phyloP scores from a whole-genome alignment of 2,329 filamentous ascomycete species.

The Alternaria tenuissima region DNA sequence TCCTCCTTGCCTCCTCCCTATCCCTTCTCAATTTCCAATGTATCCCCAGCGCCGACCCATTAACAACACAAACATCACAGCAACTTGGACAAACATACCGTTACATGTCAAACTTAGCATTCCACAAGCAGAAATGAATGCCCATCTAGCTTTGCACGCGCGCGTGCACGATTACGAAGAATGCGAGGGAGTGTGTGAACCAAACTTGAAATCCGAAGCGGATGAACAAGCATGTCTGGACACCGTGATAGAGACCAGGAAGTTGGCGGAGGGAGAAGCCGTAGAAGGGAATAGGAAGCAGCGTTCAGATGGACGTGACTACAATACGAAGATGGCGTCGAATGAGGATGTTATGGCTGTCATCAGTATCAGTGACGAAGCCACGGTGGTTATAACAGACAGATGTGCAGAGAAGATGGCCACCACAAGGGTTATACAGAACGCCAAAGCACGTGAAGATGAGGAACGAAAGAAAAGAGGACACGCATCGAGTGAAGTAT shows the following conservation, averaged over 20 bases:
- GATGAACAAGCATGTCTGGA: neutral
- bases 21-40: neutral
- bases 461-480: neutral
- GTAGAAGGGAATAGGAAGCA: neutral
- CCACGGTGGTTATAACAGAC: neutral
- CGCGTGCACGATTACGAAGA: constrained; percentile 3
- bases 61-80: neutral
- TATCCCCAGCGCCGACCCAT: neutral
- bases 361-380: neutral
- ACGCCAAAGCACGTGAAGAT: neutral
- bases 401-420: neutral
- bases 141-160: constrained; percentile 2
- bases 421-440: neutral
- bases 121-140: neutral
- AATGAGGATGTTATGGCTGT: neutral
- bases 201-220: neutral
- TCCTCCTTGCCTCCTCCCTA: neutral
- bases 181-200: neutral
- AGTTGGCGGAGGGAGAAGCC: neutral
- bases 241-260: neutral
- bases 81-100: neutral
- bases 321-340: neutral
- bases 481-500: neutral
- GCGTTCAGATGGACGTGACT: neutral
- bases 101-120: neutral